phyloP scores from a whole-genome alignment of 2,329 filamentous ascomycete genomes.

The Penicillium fuscoglaucum region DNA sequence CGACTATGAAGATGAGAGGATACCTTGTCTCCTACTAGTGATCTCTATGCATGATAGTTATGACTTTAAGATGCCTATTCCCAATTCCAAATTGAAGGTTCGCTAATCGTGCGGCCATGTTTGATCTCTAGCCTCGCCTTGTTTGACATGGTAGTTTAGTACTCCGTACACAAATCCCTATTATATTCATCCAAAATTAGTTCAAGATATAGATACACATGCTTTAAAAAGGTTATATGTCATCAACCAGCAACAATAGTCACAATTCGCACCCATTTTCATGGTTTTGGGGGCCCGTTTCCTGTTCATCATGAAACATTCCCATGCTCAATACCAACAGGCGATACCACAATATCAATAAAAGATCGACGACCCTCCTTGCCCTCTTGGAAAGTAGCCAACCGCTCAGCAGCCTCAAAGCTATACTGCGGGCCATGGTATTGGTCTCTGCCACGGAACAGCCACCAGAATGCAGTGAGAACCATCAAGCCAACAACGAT shows the following conservation, averaged over 20 bases:
- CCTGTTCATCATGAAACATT: conserved; percentile 4
- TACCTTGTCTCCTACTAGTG: background rate
- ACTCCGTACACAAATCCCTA: background rate
- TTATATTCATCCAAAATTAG: background rate
- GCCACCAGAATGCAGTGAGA: conserved; percentile 39
- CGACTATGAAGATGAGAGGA: conserved; percentile 26
- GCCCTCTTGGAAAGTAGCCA: conserved; percentile 45
- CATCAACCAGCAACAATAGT: background rate
- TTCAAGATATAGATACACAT: background rate
- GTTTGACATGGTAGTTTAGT: background rate
- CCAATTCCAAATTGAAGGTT: background rate
- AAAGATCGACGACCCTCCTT: conserved; percentile 19
- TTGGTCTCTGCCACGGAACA: conserved; percentile 28
- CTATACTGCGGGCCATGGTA: conserved; percentile 45
- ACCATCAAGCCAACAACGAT: conserved; percentile 40
- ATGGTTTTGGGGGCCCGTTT: background rate
- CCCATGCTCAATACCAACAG: background rate
- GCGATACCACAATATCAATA: conserved; percentile 12
- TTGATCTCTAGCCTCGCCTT: background rate
- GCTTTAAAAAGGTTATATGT: background rate
- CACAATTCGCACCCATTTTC: background rate
- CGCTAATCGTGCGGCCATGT: background rate
- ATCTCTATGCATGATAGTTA: conserved; percentile 10
- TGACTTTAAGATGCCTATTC: conserved; percentile 14
- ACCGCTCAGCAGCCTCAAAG: conserved; percentile 54